Conservation (phyloP, 2,329 filamentous ascomycete genomes). For the Xylaria sp. region DNA sequence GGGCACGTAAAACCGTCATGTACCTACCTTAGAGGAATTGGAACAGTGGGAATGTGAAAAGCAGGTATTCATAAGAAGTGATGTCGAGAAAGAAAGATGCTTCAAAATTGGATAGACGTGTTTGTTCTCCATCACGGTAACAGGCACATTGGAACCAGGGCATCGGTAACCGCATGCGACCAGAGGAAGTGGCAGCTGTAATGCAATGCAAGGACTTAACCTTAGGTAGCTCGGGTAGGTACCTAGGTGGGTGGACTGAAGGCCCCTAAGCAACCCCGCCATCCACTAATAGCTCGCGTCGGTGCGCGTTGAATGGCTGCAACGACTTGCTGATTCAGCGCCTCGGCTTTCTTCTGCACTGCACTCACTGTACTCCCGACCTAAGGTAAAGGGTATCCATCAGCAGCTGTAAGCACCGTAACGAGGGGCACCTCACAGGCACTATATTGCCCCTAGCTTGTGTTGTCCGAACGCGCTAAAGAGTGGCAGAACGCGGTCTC, state of each 20-base stretch:
- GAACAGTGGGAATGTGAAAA: too few species aligned
- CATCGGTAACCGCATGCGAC: not conserved
- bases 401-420: conserved; percentile 7
- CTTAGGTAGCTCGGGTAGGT: not conserved
- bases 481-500: conserved; percentile 26
- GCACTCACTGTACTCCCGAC: not conserved
- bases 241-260: not conserved
- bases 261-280: conserved; percentile 10
- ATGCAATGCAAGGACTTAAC: conserved; percentile 15
- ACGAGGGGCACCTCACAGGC: not conserved
- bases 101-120: too few species aligned
- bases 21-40: not conserved
- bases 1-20: not conserved
- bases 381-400: not conserved
- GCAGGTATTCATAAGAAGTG: too few species aligned
- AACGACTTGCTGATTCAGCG: conserved; percentile 20
- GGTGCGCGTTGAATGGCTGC: conserved; percentile 35
- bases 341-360: too few species aligned
- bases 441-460: conserved; percentile 22
- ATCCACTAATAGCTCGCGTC: conserved; percentile 26
- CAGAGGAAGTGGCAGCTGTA: not conserved
- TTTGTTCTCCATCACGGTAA: too few species aligned
- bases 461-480: conserved; percentile 26
- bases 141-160: too few species aligned
- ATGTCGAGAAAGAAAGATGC: too few species aligned